Evolutionary conservation across 495 filamentous ascomycete genomes (phyloP), one percentile per base, ranked within the genome.

Genomic region (Hypoxylon intermedium): DNA sequence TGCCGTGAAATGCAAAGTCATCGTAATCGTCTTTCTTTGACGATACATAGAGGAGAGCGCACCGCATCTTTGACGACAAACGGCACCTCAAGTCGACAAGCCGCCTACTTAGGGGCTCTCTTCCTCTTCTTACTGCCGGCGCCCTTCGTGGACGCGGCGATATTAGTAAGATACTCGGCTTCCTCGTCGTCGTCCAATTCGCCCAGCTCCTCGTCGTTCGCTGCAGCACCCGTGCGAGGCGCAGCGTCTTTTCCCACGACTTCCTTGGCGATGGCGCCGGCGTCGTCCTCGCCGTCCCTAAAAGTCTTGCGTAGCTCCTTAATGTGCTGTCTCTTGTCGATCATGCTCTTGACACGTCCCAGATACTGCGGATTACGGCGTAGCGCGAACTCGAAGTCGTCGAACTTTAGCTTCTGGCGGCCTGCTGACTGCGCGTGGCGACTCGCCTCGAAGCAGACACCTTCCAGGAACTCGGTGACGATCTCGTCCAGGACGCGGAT

Each of bases 381-480:
- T 48, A 97, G 84, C 24, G 90, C 90, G 68, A 94, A 98, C 68
- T 93, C 90, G 79, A 98, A 96, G 72, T 98, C 94, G 61, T 98
- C 94, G 53, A 96, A 89, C 69, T 98, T 98, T 76, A 97, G 90
- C 76, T 98, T 98, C 67, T 93, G 89, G 5, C 94, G 86, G 2
- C 91, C 86, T 2, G 88, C 84, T 72, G 94, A 86, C 66, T 87
- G 85, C 0, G 94, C 94, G 61, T 85, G 85, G 18, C 88, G 83
- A 20, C 89, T 87, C 4, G 94, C 93, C 47, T 89, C 88, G 79
- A 97, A 94, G 79, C 89, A 92, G 54, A 94, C 82, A 71, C 92
- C 90, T 54, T 94, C 85, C 53, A 92, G 84, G 75, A 90, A 93
- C 73, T 97, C 94, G 38, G 92, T 96, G 48, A 94, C 83, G 52